A percentile compares a stretch with the other conserved stretches of the same genome.
Evolutionary conservation across 208 protist species (phyloP).

Genomic region (Tritrichomonas musculus): DNA sequence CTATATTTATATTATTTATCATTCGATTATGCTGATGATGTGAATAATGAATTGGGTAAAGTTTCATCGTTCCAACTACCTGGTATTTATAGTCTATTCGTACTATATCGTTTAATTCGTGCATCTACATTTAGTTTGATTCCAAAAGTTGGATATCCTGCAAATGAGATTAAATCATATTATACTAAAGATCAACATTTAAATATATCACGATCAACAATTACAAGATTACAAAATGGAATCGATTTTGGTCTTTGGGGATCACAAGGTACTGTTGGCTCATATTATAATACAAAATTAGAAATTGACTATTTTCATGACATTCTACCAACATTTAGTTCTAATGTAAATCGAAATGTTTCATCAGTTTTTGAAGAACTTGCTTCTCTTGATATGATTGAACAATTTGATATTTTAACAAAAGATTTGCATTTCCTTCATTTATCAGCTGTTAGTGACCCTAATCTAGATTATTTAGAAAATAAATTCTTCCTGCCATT

Average conservation of each 20-base stretch:
- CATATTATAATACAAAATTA: neutral
- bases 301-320: neutral
- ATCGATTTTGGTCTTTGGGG: neutral
- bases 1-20: neutral
- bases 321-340: neutral
- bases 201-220: neutral
- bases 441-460: no score
- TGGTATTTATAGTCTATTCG: neutral
- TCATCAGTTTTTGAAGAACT: neutral
- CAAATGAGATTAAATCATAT: no score
- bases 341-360: no score
- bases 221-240: neutral
- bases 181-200: neutral
- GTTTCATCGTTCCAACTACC: neutral
- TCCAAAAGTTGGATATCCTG: no score
- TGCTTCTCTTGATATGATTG: neutral
- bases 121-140: no score
- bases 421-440: no score
- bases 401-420: no score
- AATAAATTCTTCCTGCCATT: no score
- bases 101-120: neutral
- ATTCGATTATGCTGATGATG: neutral
- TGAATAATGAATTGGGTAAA: neutral
- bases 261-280: neutral
- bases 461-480: no score